These are phyloP conservation scores for Coffea eugenioides DNA, from an alignment of 257 asterid genomes.

Conservation along the genomic window DNA sequence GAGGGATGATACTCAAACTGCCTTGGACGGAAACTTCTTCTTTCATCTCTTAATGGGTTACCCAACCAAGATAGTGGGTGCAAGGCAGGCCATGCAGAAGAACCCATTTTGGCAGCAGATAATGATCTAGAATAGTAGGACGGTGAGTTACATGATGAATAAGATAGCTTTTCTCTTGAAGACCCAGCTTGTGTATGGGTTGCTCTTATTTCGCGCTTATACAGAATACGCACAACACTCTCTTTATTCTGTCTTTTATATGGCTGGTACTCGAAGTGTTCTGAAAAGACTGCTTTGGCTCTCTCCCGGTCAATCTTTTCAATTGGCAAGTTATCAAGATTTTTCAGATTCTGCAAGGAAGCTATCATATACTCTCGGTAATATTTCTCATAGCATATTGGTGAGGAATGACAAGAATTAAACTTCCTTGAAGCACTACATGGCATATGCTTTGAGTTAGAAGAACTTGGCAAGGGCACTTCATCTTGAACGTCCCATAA, in stretches of 20 bases:
- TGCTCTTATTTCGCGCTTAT: constrained; percentile 71
- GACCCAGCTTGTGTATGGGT: constrained; percentile 37
- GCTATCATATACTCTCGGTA: constrained; percentile 86
- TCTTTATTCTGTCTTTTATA: constrained; percentile 58
- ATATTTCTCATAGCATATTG: constrained; percentile 81
- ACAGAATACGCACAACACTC: constrained; percentile 59
- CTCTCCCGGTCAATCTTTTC: constrained; percentile 53
- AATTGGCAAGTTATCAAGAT: constrained; percentile 75
- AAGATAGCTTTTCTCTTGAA: constrained; percentile 34
- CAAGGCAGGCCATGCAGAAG: constrained; percentile 72
- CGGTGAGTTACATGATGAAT: constrained; percentile 46
- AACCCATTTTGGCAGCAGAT: constrained; percentile 85
- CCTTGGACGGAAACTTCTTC: constrained; percentile 76
- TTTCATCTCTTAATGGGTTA: constrained; percentile 51
- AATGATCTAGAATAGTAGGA: constrained; percentile 74
- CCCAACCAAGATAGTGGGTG: constrained; percentile 57
- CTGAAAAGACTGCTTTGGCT: constrained; percentile 49
- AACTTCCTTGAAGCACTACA: constrained; percentile 42
- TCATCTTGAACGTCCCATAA: constrained; percentile 46
- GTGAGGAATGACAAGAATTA: constrained; percentile 64
- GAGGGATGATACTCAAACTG: constrained; percentile 97
- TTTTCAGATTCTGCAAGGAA: constrained; percentile 61
- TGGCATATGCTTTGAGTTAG: constrained; percentile 29
- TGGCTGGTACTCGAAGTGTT: constrained; percentile 76
- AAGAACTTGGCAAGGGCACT: constrained; percentile 35